Evolutionary conservation across 805 yeast genomes (phyloP).

Genomic region (Cyberlindnera amylophila): DNA sequence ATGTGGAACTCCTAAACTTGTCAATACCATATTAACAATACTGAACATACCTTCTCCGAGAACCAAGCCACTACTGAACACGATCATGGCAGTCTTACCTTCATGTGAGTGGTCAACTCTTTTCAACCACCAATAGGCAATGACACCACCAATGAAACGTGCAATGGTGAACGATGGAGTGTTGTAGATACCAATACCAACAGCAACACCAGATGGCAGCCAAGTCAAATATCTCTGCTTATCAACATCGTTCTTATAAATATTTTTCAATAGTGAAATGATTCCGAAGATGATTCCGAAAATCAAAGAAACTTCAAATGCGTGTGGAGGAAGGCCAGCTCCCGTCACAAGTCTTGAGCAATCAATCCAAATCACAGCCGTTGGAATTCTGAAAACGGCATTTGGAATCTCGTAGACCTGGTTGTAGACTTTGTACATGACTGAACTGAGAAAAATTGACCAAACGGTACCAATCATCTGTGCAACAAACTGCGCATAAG

Average conservation of each 20-base stretch:
- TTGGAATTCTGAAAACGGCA: constrained; percentile 78
- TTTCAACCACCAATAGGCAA: constrained; percentile 56
- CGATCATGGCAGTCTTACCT: constrained; percentile 71
- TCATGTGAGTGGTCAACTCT: constrained; percentile 34
- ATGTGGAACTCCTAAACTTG: constrained; percentile 66
- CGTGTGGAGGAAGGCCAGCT: constrained; percentile 80
- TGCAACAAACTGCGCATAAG: constrained; percentile 86
- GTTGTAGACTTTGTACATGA: constrained; percentile 82
- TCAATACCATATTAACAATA: constrained; percentile 72
- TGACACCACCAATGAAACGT: constrained; percentile 82
- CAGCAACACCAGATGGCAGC: constrained; percentile 94
- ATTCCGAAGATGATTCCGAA: constrained; percentile 69
- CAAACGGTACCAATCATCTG: constrained; percentile 85
- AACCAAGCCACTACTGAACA: constrained; percentile 87
- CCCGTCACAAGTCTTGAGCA: constrained; percentile 93
- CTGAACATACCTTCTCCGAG: constrained; percentile 92
- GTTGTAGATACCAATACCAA: constrained; percentile 94
- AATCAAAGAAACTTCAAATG: constrained; percentile 50
- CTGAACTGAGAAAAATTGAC: constrained; percentile 74
- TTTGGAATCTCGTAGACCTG: constrained; percentile 83
- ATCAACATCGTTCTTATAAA: constrained; percentile 38
- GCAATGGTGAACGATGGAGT: constrained; percentile 92
- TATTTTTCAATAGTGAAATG: constrained; percentile 60
- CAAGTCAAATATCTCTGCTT: constrained; percentile 44
- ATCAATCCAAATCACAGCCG: constrained; percentile 95